These are phyloP conservation scores for Calonectria montana DNA, from an alignment of 2,329 filamentous ascomycete species.

Conservation along the genomic window DNA sequence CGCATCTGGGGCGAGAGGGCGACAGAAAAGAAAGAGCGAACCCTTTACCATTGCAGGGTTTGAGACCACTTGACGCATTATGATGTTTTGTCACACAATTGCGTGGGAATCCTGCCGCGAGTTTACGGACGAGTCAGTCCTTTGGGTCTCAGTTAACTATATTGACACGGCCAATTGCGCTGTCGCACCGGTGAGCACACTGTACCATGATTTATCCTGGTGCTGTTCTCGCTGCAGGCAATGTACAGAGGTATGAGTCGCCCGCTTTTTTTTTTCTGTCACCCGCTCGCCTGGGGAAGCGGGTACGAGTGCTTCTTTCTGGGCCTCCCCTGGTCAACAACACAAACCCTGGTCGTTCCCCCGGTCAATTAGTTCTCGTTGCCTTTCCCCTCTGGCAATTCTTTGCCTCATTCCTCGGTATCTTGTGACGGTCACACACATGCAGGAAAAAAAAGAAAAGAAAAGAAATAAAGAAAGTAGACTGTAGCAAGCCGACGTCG, in stretches of 20 bases:
- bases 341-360: slow-evolving; percentile 19
- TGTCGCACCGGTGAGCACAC: background rate
- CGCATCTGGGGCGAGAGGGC: background rate
- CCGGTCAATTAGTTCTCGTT: slow-evolving; percentile 17
- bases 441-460: slow-evolving; percentile 14
- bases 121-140: background rate
- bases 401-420: slow-evolving; percentile 38
- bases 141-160: background rate
- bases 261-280: background rate
- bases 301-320: slow-evolving; percentile 11
- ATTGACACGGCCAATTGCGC: background rate
- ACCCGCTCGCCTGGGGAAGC: slow-evolving; percentile 14
- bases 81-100: background rate
- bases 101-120: background rate
- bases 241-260: background rate
- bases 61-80: background rate
- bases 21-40: background rate
- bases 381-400: slow-evolving; percentile 14
- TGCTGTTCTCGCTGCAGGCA: background rate
- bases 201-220: background rate
- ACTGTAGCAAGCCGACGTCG: background rate
- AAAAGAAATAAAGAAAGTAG: background rate
- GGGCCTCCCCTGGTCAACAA: slow-evolving; percentile 5
- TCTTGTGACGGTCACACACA: slow-evolving; percentile 40
- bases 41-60: background rate